Conservation (phyloP, 1,284 basidiomycete species). For the Inonotus hispidus region DNA sequence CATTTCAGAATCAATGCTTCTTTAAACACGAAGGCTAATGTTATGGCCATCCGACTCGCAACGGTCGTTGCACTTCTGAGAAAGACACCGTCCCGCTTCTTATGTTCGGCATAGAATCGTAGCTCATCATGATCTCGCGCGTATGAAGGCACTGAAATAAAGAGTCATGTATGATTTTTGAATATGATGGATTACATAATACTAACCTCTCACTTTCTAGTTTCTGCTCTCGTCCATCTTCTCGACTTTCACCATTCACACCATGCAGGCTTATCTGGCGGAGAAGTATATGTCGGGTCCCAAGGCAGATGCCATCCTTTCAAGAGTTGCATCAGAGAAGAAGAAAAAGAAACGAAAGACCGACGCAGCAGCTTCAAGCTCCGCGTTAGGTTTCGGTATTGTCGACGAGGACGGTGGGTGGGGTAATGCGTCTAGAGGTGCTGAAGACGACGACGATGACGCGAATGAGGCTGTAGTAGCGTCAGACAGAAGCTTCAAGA, state of each 20-base stretch:
- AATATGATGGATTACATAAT: too few species aligned
- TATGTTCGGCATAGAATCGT: too few species aligned
- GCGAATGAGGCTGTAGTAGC: slow-evolving; percentile 58
- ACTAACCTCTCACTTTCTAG: too few species aligned
- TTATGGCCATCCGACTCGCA: too few species aligned
- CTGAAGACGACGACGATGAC: slow-evolving; percentile 46
- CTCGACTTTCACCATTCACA: neutral
- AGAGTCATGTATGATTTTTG: too few species aligned
- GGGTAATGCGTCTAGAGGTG: slow-evolving; percentile 31
- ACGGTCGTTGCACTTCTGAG: too few species aligned
- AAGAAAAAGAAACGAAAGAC: slow-evolving; percentile 74
- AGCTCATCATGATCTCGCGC: too few species aligned
- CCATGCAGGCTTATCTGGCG: slow-evolving; percentile 70
- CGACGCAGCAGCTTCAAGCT: slow-evolving; percentile 37
- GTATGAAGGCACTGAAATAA: too few species aligned
- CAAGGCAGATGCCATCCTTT: slow-evolving; percentile 93
- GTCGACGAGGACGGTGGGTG: slow-evolving; percentile 68
- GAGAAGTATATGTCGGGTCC: slow-evolving; percentile 95
- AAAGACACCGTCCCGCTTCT: too few species aligned
- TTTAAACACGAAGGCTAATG: too few species aligned
- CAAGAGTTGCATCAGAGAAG: slow-evolving; percentile 53
- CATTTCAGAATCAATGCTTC: too few species aligned
- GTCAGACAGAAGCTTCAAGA: slow-evolving; percentile 72
- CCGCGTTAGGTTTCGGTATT: neutral
- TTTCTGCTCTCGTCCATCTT: too few species aligned